These are phyloP conservation scores for Russula earlei DNA, from an alignment of 768 basidiomycete genomes.

Conservation along the genomic window DNA sequence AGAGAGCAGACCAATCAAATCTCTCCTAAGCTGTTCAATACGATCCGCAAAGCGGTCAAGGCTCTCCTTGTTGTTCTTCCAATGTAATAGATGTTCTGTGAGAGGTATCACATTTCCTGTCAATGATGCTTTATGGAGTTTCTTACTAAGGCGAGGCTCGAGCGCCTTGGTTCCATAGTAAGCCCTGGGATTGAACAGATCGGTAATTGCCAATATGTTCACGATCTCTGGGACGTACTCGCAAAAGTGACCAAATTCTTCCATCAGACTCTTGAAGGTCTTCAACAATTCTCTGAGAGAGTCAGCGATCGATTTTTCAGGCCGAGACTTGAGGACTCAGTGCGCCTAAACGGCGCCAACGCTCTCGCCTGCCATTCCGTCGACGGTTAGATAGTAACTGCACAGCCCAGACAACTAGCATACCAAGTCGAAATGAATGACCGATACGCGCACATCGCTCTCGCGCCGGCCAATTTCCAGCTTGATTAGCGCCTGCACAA, in stretches of 20 bases:
- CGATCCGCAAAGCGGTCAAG: background rate
- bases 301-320: background rate
- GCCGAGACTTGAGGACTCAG: conserved; percentile 6
- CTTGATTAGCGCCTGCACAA: background rate
- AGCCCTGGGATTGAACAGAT: background rate
- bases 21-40: background rate
- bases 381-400: background rate
- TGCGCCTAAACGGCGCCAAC: background rate
- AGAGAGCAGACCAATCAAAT: background rate
- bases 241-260: conserved; percentile 6
- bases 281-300: background rate
- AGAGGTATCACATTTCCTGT: background rate
- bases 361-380: background rate
- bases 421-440: conserved; percentile 9
- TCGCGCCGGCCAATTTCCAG: background rate
- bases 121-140: background rate
- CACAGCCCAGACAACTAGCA: background rate
- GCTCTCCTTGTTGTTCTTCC: background rate
- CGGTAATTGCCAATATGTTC: background rate
- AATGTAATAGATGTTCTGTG: conserved; percentile 1
- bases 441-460: conserved; percentile 9
- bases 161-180: conserved; percentile 2
- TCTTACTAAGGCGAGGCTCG: background rate
- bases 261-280: background rate
- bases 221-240: background rate